Base-by-base conservation (phyloP, 352 stramenopile genomes). In the Pseudoperonospora humuli region DNA sequence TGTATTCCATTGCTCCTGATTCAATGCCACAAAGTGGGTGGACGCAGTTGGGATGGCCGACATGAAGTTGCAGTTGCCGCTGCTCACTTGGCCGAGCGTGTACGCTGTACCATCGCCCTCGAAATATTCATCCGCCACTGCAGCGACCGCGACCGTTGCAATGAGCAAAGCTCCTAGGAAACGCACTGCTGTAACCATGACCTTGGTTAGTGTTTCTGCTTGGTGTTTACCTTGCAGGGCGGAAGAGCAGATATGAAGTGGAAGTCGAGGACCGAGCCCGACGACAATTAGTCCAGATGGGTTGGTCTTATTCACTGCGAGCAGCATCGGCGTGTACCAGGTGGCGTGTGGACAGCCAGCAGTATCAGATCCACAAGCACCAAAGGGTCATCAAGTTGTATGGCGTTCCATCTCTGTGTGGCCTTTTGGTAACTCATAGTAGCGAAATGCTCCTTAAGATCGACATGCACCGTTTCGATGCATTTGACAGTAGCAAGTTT, bases 11-110 rank as follows among this genome's bases (percentile, higher is more conserved):
- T 86, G 75, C 5, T 42, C 45, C 38, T 69, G 54, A 49, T 90
- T 90, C 37, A 90, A 53, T 10, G 77, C 77, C 13, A 75, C 75
- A 50, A 87, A 86, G 45, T 84, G 85, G 41, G 47, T 73, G 6
- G 53, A 64, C 0, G 77, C 72, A 9, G 37, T 52, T 11, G 38
- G 31, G 1, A 70, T 61, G 24, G 67, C 75, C 35, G 61, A 73
- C 65, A 80, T 80, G 26, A 80, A 64, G 45, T 72, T 72, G 39
- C 68, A 80, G 32, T 80, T 80, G 36, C 68, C 67, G 7, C 34
- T 57, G 46, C 54, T 67, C 7, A 62, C 53, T 37, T 45, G 13
- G n/a, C 50, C 6, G 6, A 70, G 54, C 36, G 55, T 69, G 53
- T 75, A 79, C 29, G 54, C 61, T 18, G 67, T 77, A 15, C 63